phyloP scores from a whole-genome alignment of 225 moss, liverwort and hornwort genomes.

The Pseudisothecium myosuroides region DNA sequence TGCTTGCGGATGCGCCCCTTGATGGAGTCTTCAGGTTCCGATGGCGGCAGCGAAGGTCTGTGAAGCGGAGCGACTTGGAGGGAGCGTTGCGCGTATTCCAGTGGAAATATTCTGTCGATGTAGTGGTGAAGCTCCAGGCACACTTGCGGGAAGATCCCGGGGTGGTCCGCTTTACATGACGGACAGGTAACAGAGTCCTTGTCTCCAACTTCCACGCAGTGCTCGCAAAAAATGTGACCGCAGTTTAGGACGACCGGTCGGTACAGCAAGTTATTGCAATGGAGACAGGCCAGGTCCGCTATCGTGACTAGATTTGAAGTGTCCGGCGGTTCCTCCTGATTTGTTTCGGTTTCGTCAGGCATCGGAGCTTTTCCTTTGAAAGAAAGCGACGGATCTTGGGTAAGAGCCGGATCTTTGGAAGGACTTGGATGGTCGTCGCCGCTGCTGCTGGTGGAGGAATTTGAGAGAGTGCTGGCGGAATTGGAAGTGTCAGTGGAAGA shows the following conservation, averaged over 20 bases:
- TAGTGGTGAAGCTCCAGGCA: slow-evolving; percentile 88
- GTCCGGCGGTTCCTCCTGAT: not conserved
- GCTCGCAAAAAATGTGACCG: slow-evolving; percentile 85
- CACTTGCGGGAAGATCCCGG: slow-evolving; percentile 69
- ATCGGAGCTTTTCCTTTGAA: slow-evolving; percentile 40
- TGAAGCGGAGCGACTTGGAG: slow-evolving; percentile 16
- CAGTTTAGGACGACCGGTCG: slow-evolving; percentile 83
- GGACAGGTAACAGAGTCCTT: slow-evolving; percentile 38
- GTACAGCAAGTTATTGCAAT: slow-evolving; percentile 59
- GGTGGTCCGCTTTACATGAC: slow-evolving; percentile 63
- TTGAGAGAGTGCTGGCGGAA: not conserved
- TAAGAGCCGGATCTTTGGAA: not conserved
- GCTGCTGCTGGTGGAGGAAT: slow-evolving; percentile 15
- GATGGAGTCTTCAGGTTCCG: slow-evolving; percentile 4
- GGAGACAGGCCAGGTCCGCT: slow-evolving; percentile 45
- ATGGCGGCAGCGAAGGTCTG: slow-evolving; percentile 5
- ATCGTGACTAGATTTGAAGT: slow-evolving; percentile 8
- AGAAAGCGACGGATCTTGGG: not conserved
- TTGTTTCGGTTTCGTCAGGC: slow-evolving; percentile 15
- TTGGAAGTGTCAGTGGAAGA: slow-evolving; percentile 9
- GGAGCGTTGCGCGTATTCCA: slow-evolving; percentile 53
- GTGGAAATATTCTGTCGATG: slow-evolving; percentile 55
- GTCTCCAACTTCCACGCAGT: slow-evolving; percentile 29
- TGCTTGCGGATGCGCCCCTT: slow-evolving; percentile 2
- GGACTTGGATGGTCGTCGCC: not conserved